Base-by-base conservation (phyloP, 176 grass and related monocot genomes). In the sorghum (Sorghum bicolor) region DNA sequence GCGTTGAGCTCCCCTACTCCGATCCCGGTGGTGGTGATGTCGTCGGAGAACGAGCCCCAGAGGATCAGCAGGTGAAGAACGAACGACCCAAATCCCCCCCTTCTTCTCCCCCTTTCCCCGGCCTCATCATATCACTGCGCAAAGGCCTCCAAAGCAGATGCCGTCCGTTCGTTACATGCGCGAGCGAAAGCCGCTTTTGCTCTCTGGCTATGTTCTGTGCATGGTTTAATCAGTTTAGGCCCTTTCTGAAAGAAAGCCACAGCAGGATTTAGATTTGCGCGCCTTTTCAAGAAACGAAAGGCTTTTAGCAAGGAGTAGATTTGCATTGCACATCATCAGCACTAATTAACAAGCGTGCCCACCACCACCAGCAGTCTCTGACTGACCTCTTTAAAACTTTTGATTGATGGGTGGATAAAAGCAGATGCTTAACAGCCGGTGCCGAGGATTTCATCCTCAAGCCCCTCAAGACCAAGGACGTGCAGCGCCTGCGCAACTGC, bases 1-100 rank as follows among this genome's bases (percentile, higher is more conserved):
- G 82, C 90, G 37, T 75, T 88, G 84, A 88, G 79, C 72, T 90
- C 73, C 67, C 84, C 77, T 58, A 98, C 85, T 57, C 76, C 90
- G 20, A 95, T 98, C 37, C 95, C 95, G 14, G 92, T 98, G 7
- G 84, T 98, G 44, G 77, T 98, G 80, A 98, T 98, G 95, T 98
- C 95, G 39, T 98, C 95, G 45, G 95, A 98, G 90, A 93, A 98
- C 50, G 92, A 98, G 73, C 95, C 92, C 14, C 90, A 95, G 76
- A 77, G 92, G 82, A 98, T 95, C 82, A 98, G 72, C 92, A 98
- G 95, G 95, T 97, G 40, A 61, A 30, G 58, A 28, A 60, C 22
- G 20, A n/a, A n/a, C 2, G 31, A 60, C 57, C 57, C 20, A 60
- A 60, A 24, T 61, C 22, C 83, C 47, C 47, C 1, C n/a, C n/a